Evolutionary conservation across 2,329 filamentous ascomycete genomes (phyloP), one percentile per base, ranked within the genome.

Genomic region (Apiospora hydei): DNA sequence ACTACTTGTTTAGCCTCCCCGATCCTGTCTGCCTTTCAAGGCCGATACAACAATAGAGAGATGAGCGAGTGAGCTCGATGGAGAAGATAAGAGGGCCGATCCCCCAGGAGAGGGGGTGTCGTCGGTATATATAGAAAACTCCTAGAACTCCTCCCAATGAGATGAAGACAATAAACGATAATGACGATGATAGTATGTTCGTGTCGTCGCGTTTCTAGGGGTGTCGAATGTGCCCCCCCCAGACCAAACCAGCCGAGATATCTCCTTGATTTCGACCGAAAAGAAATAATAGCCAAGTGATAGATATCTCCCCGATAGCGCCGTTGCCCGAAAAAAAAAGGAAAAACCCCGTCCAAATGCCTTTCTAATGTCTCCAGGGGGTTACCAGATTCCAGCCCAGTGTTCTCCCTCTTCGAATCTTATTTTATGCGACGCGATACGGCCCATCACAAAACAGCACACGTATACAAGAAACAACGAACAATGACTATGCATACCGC

Each of bases 341-440:
- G 34, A 38, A 38, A 4, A 61, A 41, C 10, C 34, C 57, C 34
- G 16, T 4, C 16, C 53, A 10, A 41, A 41, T 41, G 34, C 34
- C 57, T 68, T 67, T 30, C 24, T 34, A 26, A 68, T 68, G 51
- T 6, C 49, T 30, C 34, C 30, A 24, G 26, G 61, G 49, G 24
- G 53, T 43, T 64, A 70, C 69, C 69, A 70, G 51, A 43, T 44
- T 70, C 69, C 69, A 70, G 69, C 51, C 69, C 38, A 70, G 69
- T 64, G 46, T 64, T 43, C 53, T n/a, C 66, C 64, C n/a, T 38
- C 47, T 67, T 68, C 66, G 21, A 64, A 64, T 64, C 34, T 41
- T 38, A 16, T 64, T 30, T 64, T 64, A 18, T 18, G 51, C 26
- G 3, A 64, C 38, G 53, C 53, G 34, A 64, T 64, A 34, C 57